Base-by-base conservation (phyloP, 257 asterid genomes). In the Salvia miltiorrhiza region DNA sequence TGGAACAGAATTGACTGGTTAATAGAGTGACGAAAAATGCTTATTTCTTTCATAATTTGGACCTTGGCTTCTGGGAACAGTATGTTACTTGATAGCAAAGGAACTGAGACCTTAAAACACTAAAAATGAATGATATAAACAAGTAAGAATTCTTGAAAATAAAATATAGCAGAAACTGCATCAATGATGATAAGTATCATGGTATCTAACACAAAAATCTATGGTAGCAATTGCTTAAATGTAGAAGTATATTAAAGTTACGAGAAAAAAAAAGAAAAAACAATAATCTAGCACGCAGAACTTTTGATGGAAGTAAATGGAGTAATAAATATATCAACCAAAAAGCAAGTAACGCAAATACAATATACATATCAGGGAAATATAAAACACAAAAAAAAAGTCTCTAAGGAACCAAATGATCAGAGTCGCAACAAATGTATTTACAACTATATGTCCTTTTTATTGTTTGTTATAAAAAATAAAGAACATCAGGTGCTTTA, bases 101-200 rank as follows among this genome's bases (percentile, higher is more conserved):
- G 58, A 52, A 21, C 14, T 21, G 33, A 52, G 21, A 11, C 35
- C 59, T 52, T 23, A 26, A 54, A 26, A 26, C 39, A 54, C 39
- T 7, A 20, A 5, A 9, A 9, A 50, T 50, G 57, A 3, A 5
- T 5, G 5, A 24, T 26, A 54, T 26, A 20, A 6, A 49, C 28
- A 24, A 24, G 33, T 4, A 54, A 5, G 11, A 54, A 13, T 54
- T 24, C 10, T 11, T 49, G 48, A 66, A 66, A 32, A 49, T 20
- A 23, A 20, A 20, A 48, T 43, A 12, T 58, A 66, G 49, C 50
- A 50, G 62, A 66, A 65, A 17, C 71, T 65, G 71, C 48, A 49
- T 35, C 70, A 35, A 32, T 16, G 37, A 52, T 66, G 63, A 37
- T 53, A 66, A 30, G 21, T 33, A 45, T 9, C 40, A 28, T 55